Conservation (phyloP, 2,329 filamentous ascomycete genomes). For the Moelleriella libera region DNA sequence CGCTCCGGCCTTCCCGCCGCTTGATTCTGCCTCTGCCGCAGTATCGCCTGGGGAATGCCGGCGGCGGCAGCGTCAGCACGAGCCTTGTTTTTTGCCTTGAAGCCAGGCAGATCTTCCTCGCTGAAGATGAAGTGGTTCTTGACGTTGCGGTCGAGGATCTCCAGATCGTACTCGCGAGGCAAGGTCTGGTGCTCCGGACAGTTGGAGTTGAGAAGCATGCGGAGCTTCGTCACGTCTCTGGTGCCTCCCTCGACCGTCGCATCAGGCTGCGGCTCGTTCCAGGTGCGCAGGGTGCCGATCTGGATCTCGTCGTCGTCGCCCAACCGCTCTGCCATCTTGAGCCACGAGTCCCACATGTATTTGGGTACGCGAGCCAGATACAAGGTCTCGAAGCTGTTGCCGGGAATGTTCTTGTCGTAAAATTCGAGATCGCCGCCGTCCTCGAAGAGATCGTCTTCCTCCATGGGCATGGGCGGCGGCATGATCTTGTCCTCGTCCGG, state of each 20-base stretch:
- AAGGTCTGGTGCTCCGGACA: conserved; percentile 56
- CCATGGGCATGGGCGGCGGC: conserved; percentile 22
- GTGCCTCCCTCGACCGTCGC: conserved; percentile 29
- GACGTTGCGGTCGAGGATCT: conserved; percentile 48
- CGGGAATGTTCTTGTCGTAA: conserved; percentile 27
- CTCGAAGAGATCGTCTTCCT: conserved; percentile 56
- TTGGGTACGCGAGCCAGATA: conserved; percentile 70
- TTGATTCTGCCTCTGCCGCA: conserved; percentile 23
- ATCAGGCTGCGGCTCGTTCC: conserved; percentile 38
- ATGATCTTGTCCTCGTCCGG: conserved; percentile 27
- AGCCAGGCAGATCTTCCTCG: conserved; percentile 69
- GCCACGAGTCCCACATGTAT: conserved; percentile 71
- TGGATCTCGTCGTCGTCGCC: conserved; percentile 72
- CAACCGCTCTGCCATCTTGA: conserved; percentile 35
- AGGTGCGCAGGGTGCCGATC: conserved; percentile 59
- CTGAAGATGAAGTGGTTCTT: conserved; percentile 86
- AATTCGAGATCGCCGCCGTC: conserved; percentile 44
- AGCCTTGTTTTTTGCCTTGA: conserved; percentile 32
- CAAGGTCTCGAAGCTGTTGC: conserved; percentile 27
- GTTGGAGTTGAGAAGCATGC: conserved; percentile 53
- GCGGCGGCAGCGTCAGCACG: conserved; percentile 41
- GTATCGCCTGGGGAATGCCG: conserved; percentile 43
- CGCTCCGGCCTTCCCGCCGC: conserved; percentile 20
- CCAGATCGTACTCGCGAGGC: conserved; percentile 80
- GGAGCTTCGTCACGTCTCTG: conserved; percentile 22